Conservation (phyloP, 768 basidiomycete genomes). For the Podaxis pistillaris region DNA sequence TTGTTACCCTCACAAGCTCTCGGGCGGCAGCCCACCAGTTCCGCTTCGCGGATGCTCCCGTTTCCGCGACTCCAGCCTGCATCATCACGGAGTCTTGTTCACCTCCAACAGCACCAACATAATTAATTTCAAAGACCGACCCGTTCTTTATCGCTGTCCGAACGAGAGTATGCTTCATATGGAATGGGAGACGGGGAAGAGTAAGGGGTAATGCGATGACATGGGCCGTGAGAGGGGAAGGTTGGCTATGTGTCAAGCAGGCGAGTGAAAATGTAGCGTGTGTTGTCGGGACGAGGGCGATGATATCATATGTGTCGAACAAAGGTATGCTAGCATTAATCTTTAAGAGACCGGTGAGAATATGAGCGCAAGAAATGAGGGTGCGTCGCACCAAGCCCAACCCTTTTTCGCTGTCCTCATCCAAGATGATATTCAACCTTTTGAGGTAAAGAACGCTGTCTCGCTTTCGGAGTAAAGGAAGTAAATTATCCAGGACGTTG, state of each 20-base stretch:
- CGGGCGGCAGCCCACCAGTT: slow-evolving; percentile 85
- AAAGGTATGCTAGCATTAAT: slow-evolving; percentile 65
- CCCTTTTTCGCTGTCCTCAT: slow-evolving; percentile 84
- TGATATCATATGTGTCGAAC: slow-evolving; percentile 69
- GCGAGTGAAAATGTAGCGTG: slow-evolving; percentile 71
- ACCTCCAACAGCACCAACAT: slow-evolving; percentile 70
- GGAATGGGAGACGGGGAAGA: slow-evolving; percentile 73
- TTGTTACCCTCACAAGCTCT: slow-evolving; percentile 77
- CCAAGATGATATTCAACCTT: slow-evolving; percentile 75
- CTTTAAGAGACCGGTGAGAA: slow-evolving; percentile 33
- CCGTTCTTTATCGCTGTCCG: slow-evolving; percentile 81
- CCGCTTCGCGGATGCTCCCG: slow-evolving; percentile 55
- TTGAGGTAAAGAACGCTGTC: slow-evolving; percentile 66
- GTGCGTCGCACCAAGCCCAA: slow-evolving; percentile 63
- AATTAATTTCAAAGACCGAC: slow-evolving; percentile 78
- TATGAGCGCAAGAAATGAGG: neutral
- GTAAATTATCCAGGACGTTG: slow-evolving; percentile 58
- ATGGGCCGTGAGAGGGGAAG: slow-evolving; percentile 75
- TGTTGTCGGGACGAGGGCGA: slow-evolving; percentile 75
- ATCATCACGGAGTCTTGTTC: slow-evolving; percentile 48
- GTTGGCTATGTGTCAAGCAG: slow-evolving; percentile 75
- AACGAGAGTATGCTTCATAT: slow-evolving; percentile 81
- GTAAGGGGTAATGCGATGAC: slow-evolving; percentile 80
- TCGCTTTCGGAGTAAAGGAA: slow-evolving; percentile 59
- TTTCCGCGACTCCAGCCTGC: slow-evolving; percentile 49